A percentile compares a stretch with the other conserved stretches of the same genome.
These are phyloP conservation scores for Vanderwaltozyma tropicalis DNA, from an alignment of 805 yeast genomes.

Conservation along the genomic window DNA sequence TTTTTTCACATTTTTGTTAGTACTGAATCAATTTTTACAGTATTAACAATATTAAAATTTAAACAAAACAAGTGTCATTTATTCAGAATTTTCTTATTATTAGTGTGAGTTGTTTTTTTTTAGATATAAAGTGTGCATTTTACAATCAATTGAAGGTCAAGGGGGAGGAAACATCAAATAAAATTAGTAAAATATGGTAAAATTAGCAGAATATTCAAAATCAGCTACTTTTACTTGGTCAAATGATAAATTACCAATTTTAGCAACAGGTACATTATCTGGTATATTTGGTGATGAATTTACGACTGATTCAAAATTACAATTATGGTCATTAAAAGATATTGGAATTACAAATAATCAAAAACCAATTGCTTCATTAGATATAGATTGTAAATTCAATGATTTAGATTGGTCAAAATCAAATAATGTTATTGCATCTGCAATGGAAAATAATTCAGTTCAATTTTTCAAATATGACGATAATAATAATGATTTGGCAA, in stretches of 20 bases:
- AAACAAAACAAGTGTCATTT: too few relatives aligned
- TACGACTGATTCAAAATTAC: slow-evolving; percentile 65
- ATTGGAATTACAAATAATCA: slow-evolving; percentile 25
- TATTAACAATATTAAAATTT: too few relatives aligned
- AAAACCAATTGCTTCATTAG: slow-evolving; percentile 34
- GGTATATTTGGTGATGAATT: slow-evolving; percentile 89
- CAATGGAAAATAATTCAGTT: slow-evolving; percentile 70
- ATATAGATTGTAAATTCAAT: slow-evolving; percentile 54
- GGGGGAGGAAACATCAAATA: too few relatives aligned
- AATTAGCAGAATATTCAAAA: slow-evolving; percentile 68
- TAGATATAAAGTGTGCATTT: too few relatives aligned
- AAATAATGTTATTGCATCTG: slow-evolving; percentile 70
- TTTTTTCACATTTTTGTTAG: too few relatives aligned
- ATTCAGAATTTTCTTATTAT: too few relatives aligned
- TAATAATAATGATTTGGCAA: slow-evolving; percentile 33
- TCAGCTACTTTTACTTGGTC: slow-evolving; percentile 97
- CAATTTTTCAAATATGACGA: slow-evolving; percentile 59
- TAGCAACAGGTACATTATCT: slow-evolving; percentile 84
- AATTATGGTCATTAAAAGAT: slow-evolving; percentile 61
- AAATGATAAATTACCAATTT: slow-evolving; percentile 53
- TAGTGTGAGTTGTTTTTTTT: too few relatives aligned
- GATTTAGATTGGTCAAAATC: slow-evolving; percentile 75
- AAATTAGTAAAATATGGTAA: slow-evolving; percentile 43
- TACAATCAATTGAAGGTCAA: too few relatives aligned
- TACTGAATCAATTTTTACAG: too few relatives aligned